These are phyloP conservation scores for Leccinum obscurum DNA, from an alignment of 768 basidiomycete genomes.

Conservation along the genomic window DNA sequence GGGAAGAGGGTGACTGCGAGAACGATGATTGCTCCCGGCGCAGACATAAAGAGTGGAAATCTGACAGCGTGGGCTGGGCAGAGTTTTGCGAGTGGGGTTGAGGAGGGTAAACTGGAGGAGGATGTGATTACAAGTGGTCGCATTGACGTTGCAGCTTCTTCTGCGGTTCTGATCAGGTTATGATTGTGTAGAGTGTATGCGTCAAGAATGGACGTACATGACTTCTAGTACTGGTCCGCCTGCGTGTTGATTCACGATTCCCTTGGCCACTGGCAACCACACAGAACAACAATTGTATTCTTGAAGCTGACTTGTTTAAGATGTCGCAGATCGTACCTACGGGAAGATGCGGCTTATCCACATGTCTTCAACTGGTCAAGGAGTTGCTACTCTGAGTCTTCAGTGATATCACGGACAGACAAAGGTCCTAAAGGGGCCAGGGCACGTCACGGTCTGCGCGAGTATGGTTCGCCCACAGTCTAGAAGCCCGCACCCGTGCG, in stretches of 20 bases:
- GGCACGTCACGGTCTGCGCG: too few relatives aligned
- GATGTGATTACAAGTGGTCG: conserved; percentile 37
- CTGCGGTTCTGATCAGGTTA: conserved; percentile 36
- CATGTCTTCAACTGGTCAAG: too few relatives aligned
- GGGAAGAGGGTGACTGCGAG: conserved; percentile 37
- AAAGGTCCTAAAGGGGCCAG: too few relatives aligned
- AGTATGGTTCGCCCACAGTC: too few relatives aligned
- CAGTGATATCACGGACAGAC: too few relatives aligned
- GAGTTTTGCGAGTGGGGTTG: conserved; percentile 40
- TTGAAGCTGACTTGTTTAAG: background rate
- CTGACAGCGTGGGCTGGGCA: conserved; percentile 53
- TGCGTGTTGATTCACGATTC: background rate
- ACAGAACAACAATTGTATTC: background rate
- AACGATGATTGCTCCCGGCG: conserved; percentile 48
- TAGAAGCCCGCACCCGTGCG: too few relatives aligned
- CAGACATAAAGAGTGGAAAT: conserved; percentile 45
- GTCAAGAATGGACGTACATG: background rate
- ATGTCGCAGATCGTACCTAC: too few relatives aligned
- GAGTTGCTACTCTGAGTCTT: too few relatives aligned
- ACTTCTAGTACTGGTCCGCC: too few relatives aligned
- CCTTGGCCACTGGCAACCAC: background rate
- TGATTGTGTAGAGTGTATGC: background rate
- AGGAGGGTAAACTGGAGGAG: conserved; percentile 39
- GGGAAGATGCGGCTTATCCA: too few relatives aligned
- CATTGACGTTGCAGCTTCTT: conserved; percentile 39